Evolutionary conservation across 768 basidiomycete genomes (phyloP).

Genomic region (Auricularia heimuer): DNA sequence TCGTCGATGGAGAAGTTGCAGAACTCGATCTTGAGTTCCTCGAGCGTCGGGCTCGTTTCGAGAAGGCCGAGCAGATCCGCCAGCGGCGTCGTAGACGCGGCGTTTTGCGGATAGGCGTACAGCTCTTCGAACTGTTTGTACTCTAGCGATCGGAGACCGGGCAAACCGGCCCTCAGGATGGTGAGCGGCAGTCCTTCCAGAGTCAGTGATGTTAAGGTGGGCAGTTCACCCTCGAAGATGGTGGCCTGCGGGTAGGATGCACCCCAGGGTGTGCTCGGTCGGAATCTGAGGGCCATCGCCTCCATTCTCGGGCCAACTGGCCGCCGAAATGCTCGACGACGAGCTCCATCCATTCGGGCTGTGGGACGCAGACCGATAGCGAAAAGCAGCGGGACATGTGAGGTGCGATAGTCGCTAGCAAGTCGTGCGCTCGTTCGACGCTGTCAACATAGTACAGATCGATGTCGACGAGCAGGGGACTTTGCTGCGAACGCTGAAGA

Average conservation of each 20-base stretch:
- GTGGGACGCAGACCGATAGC: conserved; percentile 19
- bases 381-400: conserved; percentile 22
- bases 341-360: conserved; percentile 20
- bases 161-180: conserved; percentile 18
- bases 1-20: conserved; percentile 17
- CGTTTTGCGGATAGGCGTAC: conserved; percentile 7
- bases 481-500: conserved; percentile 19
- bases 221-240: not conserved
- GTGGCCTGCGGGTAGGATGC: not conserved
- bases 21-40: conserved; percentile 18
- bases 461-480: conserved; percentile 20
- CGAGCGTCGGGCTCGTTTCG: conserved; percentile 13
- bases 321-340: conserved; percentile 13
- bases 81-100: conserved; percentile 17
- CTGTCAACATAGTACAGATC: conserved; percentile 19
- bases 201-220: not conserved
- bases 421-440: conserved; percentile 12
- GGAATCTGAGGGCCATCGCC: conserved; percentile 19
- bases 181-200: conserved; percentile 17
- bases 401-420: conserved; percentile 18
- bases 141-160: conserved; percentile 16
- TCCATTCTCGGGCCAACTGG: conserved; percentile 19
- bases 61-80: conserved; percentile 15
- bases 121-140: conserved; percentile 19
- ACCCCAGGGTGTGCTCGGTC: conserved; percentile 14